Evolutionary conservation across 768 basidiomycete genomes (phyloP), one percentile per base, ranked within the genome.

Genomic region (Pleurotus eryngii): DNA sequence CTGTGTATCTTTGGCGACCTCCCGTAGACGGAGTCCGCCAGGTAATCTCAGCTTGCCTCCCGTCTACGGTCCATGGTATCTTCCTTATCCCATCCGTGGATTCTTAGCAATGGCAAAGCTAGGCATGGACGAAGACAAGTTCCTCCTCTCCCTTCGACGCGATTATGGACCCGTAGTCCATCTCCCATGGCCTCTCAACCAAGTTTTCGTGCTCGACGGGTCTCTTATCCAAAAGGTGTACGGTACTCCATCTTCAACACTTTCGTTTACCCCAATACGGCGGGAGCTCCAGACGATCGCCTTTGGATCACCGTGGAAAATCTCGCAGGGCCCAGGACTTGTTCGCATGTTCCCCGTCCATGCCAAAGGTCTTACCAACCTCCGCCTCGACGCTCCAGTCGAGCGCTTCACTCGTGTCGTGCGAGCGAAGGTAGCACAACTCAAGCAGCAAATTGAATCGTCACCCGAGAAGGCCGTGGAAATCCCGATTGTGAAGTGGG

Each of bases 11-110:
- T 40, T 42, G 17, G 22, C 22, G 2, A 30, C 27, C 3, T 24
- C 49, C 15, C 11, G 27, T 6, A 24, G 49, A 6, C 17, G 5
- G 15, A 14, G 1, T 39, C n/a, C 40, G n/a, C 39, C 9, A 5
- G 27, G 37, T 11, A 9, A 40, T 8, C 17, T 35, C n/a, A 17
- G 26, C 20, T 15, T 35, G 8, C 55, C 55, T 17, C 55, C 55
- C 4, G 46, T 39, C 11, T 56, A 56, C 27, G 55, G 55, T 11
- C 55, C 55, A 47, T 56, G 55, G 55, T 56, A 56, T 26, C 55
- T 56, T 15, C 55, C 55, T 5, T 35, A 20, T 30, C 14, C 37
- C 0, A 37, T 56, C 20, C 55, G 55, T 22, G 55, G 55, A 5
- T 0, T 56, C 24, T 11, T 56, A 27, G 55, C 55, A 1, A 56